phyloP scores from a whole-genome alignment of 371 early-diverging fungal genomes.

The Mucor racemosus region DNA sequence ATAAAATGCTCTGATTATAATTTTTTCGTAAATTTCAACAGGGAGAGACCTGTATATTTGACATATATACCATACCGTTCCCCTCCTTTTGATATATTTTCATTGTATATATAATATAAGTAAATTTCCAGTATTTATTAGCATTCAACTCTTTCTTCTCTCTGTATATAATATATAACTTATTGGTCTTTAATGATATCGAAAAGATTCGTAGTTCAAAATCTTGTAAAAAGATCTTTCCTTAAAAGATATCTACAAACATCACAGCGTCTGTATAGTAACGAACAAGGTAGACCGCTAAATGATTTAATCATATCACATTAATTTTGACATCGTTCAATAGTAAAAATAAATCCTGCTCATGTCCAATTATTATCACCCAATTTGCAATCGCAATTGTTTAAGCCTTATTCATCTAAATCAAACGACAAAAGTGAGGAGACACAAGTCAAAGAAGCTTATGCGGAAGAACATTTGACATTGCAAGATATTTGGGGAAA shows the following conservation, averaged over 20 bases:
- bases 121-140: background rate
- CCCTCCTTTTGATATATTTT: constrained; percentile 1
- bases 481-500: constrained; percentile 71
- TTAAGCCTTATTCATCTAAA: constrained; percentile 26
- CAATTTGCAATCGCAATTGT: constrained; percentile 49
- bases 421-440: constrained; percentile 17
- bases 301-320: too few relatives aligned
- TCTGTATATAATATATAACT: background rate
- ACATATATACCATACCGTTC: constrained; percentile 1
- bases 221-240: background rate
- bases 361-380: constrained; percentile 63
- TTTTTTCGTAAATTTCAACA: background rate
- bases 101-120: constrained; percentile 2
- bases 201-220: constrained; percentile 4
- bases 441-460: constrained; percentile 25
- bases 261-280: background rate
- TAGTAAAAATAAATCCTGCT: constrained; percentile 48
- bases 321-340: background rate
- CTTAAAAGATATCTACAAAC: constrained; percentile 1
- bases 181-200: constrained; percentile 7
- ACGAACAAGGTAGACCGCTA: background rate
- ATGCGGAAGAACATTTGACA: constrained; percentile 64
- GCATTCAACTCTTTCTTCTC: background rate
- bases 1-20: background rate
- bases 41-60: constrained; percentile 4